Base-by-base conservation (phyloP, 768 basidiomycete species). In the Lactarius hatsudake region DNA sequence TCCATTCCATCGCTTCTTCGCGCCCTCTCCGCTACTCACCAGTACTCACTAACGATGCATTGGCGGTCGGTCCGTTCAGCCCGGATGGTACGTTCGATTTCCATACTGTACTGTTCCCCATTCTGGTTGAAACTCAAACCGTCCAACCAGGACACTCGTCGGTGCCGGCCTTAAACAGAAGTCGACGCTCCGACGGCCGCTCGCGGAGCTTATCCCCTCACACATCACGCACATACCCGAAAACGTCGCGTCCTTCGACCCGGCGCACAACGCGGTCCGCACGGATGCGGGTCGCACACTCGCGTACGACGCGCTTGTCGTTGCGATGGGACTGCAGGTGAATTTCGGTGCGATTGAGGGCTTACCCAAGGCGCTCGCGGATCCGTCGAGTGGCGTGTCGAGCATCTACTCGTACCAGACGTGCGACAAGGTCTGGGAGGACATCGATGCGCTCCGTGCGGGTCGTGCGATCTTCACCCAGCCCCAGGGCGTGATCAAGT, bases 381-480 rank as follows among this genome's bases (percentile, higher is more conserved):
- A 94, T 73, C 83, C 90, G 15, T 75, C 79, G 7, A 90, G 90
- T 2, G 89, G 90, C 2, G 95, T 99, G 38, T 93, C 94, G 9
- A 90, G 91, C 10, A 97, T 97, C 68, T 98, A 98, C 79, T 91
- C 90, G 0, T 93, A 93, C 76, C 85, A 91, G 62, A 90, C 92
- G 6, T 92, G 90, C 73, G 94, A 97, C 78, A 95, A 94, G 77
- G 86, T 86, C 18, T 96, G 93, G 93, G 77, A 81, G 51, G 88
- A 94, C 72, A 88, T 98, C 55, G 86, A 93, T 66, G 81, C 82
- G 15, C 82, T 94, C 64, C 84, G 89, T 42, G 79, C 82, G 2
- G 95, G 96, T 15, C 86, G 88, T 62, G 95, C 95, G 5, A 83
- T 98, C 71, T 99, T 98, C 79, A 98, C 96, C 0, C 96, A 98